These are phyloP conservation scores for Cutaneotrichosporon sp. DNA, from an alignment of 1,284 basidiomycete genomes.

Conservation along the genomic window DNA sequence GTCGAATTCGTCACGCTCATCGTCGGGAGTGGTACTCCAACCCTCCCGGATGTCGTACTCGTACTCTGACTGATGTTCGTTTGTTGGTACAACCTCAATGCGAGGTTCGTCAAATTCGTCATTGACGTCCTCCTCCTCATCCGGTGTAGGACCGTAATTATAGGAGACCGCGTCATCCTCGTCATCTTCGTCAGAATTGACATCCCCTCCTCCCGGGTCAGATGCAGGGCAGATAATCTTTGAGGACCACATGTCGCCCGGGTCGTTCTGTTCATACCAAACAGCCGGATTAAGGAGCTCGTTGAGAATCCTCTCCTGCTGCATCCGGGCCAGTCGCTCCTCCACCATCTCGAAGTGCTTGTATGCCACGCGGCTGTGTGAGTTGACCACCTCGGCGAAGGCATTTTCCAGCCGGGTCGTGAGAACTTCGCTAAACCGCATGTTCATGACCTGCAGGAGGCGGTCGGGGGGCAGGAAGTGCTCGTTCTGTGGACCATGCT, in stretches of 20 bases:
- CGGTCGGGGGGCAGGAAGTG: slow-evolving; percentile 9
- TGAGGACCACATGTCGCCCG: background rate
- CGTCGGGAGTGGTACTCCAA: slow-evolving; percentile 8
- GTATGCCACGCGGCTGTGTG: background rate
- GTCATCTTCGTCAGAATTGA: slow-evolving; percentile 1
- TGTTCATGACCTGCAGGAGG: slow-evolving; percentile 9
- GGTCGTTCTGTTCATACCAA: background rate
- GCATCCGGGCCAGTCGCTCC: background rate
- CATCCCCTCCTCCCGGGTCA: background rate
- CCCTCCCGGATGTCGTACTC: slow-evolving; percentile 10
- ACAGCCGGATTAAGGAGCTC: background rate
- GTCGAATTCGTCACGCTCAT: slow-evolving; percentile 3
- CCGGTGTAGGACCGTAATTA: too few relatives aligned
- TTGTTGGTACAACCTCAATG: slow-evolving; percentile 11
- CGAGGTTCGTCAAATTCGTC: slow-evolving; percentile 4
- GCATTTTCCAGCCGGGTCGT: background rate
- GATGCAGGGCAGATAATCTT: background rate
- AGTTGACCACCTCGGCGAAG: slow-evolving; percentile 9
- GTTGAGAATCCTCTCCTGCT: background rate
- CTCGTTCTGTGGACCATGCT: background rate
- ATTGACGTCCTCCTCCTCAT: background rate
- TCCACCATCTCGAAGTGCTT: background rate
- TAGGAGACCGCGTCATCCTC: background rate
- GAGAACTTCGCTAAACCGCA: background rate
- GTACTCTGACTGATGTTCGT: background rate